These are phyloP conservation scores for Echinosophora koreensis DNA, from an alignment of 306 rosid species.

Conservation along the genomic window DNA sequence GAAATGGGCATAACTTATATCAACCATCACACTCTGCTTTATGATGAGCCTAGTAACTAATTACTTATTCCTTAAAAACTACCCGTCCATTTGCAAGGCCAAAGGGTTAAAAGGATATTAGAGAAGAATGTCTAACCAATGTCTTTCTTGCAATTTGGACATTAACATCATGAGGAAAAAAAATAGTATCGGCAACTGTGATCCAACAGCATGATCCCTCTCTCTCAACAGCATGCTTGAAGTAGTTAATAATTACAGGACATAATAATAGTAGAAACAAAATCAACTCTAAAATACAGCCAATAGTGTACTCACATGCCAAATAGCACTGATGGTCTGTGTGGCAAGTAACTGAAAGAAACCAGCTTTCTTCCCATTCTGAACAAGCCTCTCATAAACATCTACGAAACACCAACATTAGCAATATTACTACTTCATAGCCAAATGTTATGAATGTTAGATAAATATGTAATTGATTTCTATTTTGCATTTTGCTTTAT, in stretches of 20 bases:
- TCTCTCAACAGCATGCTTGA: conserved; percentile 18
- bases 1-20: neutral
- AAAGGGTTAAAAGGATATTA: neutral
- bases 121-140: neutral
- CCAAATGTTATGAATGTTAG: conserved; percentile 34
- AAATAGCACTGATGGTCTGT: conserved; percentile 94
- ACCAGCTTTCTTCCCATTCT: conserved; percentile 83
- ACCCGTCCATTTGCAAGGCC: conserved; percentile 10
- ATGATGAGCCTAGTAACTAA: neutral
- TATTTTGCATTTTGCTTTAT: neutral
- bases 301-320: conserved; percentile 87
- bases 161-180: neutral
- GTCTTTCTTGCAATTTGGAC: neutral
- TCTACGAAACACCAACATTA: conserved; percentile 59
- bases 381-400: conserved; percentile 91
- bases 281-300: conserved; percentile 3
- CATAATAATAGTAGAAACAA: neutral
- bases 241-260: conserved; percentile 31
- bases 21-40: conserved; percentile 2
- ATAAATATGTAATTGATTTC: conserved; percentile 22
- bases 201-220: neutral
- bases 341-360: conserved; percentile 97
- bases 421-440: conserved; percentile 41
- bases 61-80: conserved; percentile 16
- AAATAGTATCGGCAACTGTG: neutral